Conservation (phyloP, 148 eudicot genomes). For the Arbutus unedo region DNA sequence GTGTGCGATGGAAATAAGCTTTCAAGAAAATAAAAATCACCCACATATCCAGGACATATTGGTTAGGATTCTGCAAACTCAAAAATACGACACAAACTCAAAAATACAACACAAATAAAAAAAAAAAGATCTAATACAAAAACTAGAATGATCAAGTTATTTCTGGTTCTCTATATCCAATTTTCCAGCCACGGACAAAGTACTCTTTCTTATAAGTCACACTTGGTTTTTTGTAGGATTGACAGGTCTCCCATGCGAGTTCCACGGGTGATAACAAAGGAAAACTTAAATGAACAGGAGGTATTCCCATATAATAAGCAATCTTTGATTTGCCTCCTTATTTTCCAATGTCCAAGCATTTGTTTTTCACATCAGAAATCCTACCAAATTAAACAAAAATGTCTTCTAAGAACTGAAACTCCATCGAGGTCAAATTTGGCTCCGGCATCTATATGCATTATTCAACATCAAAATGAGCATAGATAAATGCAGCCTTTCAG, state of each 20-base stretch:
- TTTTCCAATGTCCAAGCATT: background rate
- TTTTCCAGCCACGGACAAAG: background rate
- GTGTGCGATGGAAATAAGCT: background rate
- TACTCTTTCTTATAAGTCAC: background rate
- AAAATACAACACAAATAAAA: background rate
- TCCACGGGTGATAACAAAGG: background rate
- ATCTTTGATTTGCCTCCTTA: background rate
- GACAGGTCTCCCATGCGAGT: background rate
- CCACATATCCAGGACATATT: background rate
- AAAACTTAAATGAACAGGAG: background rate
- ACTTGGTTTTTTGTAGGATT: background rate
- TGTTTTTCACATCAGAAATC: background rate
- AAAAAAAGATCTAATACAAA: background rate
- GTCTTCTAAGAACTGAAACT: background rate
- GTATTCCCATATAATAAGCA: background rate
- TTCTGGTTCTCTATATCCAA: background rate
- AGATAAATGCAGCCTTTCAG: background rate
- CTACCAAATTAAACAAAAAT: slow-evolving; percentile 5
- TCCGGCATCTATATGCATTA: background rate
- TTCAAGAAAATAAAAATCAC: background rate
- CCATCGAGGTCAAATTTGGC: background rate
- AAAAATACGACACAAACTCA: background rate
- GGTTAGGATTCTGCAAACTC: slow-evolving; percentile 6
- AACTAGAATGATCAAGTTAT: background rate
- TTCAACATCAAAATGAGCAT: background rate